These are phyloP conservation scores for Ambrosiella xylebori DNA, from an alignment of 2,329 filamentous ascomycete genomes.

Conservation along the genomic window DNA sequence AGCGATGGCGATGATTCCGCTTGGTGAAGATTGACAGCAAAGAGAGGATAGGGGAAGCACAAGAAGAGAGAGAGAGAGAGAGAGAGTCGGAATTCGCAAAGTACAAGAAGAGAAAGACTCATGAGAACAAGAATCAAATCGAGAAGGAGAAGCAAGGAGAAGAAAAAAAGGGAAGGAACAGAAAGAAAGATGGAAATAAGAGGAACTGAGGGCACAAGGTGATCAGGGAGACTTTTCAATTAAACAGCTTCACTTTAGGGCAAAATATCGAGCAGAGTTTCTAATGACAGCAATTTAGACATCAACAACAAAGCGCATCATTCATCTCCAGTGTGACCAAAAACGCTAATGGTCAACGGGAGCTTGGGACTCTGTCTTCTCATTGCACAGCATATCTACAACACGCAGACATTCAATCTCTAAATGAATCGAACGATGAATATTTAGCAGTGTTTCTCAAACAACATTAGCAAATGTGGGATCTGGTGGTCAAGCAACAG, in stretches of 20 bases:
- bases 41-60: neutral
- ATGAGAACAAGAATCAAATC: neutral
- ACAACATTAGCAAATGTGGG: too few relatives aligned
- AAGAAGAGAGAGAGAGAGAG: neutral
- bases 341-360: neutral
- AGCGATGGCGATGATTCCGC: neutral
- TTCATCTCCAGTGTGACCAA: neutral
- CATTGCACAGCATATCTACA: neutral
- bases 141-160: neutral
- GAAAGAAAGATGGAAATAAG: neutral
- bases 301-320: conserved; percentile 2
- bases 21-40: neutral
- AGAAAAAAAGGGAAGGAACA: neutral
- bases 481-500: neutral
- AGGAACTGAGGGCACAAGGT: neutral
- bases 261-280: neutral
- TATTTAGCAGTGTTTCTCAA: neutral
- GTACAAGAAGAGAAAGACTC: neutral
- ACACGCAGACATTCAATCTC: neutral
- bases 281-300: neutral
- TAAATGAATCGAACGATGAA: neutral
- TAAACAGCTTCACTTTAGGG: neutral
- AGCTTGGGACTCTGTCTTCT: neutral
- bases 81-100: too few relatives aligned
- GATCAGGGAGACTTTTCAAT: neutral